Percentiles rank a stretch among this genome's conserved stretches.
Evolutionary conservation across 2,329 filamentous ascomycete genomes (phyloP).

Genomic region (Cylindrodendrum hubeiense): DNA sequence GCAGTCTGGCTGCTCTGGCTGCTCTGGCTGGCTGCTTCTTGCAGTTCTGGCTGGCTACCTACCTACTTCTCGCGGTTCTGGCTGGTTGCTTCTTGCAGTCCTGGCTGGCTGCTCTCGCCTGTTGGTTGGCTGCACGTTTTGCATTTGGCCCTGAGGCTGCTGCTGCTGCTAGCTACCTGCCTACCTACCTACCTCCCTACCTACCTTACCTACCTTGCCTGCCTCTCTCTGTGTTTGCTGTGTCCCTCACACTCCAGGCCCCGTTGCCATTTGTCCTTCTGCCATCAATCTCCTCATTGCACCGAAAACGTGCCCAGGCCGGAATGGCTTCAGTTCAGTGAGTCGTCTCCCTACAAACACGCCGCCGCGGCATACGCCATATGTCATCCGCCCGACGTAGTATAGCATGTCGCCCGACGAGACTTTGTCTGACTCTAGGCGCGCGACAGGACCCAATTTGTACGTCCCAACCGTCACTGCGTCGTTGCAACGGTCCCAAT

Average conservation of each 20-base stretch:
- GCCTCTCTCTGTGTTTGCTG: background rate
- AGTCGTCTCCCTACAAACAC: background rate
- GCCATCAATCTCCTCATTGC: background rate
- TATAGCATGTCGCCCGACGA: background rate
- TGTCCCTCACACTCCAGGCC: background rate
- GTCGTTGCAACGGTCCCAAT: background rate
- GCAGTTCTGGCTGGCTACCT: background rate
- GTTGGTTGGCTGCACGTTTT: background rate
- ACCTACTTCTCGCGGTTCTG: background rate
- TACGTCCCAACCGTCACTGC: conserved; percentile 7
- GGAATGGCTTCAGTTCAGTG: conserved; percentile 14
- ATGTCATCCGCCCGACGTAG: background rate
- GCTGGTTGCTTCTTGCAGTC: background rate
- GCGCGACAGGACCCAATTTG: conserved; percentile 5
- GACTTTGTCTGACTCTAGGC: background rate
- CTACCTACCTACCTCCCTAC: background rate
- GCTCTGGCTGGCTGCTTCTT: background rate
- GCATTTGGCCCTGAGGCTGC: conserved; percentile 1
- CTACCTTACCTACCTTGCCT: conserved; percentile 1
- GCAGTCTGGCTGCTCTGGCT: too few relatives aligned
- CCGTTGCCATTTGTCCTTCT: background rate
- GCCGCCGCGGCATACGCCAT: background rate
- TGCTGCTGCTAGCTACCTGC: background rate
- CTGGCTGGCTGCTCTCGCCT: background rate
- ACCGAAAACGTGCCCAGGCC: background rate